Conservation (phyloP, 306 rosid genomes). For the Oxytropis ochrocephala region DNA sequence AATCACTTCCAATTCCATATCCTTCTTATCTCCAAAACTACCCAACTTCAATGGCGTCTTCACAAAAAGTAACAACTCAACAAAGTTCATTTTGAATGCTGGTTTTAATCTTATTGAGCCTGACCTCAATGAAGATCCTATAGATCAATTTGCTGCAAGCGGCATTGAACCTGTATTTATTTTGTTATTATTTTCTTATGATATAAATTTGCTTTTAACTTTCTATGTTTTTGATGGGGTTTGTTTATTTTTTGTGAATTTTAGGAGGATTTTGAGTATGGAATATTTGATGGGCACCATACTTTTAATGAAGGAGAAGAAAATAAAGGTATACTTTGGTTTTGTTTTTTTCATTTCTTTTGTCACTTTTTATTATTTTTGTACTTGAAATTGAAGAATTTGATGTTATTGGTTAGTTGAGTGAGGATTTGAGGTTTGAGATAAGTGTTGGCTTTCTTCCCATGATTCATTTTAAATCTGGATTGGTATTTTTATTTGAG, state of each 20-base stretch:
- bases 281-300: conserved; percentile 75
- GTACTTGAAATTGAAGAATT: conserved; percentile 1
- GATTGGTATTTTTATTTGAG: not conserved
- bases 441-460: not conserved
- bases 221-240: not conserved
- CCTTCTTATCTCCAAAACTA: not conserved
- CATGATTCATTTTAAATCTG: not conserved
- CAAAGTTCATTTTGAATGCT: conserved; percentile 38
- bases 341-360: not conserved
- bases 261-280: conserved; percentile 81
- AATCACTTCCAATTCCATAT: conserved; percentile 24
- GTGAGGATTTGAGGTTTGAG: not conserved
- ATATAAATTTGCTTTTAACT: not conserved
- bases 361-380: not conserved
- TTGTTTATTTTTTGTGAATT: conserved; percentile 13
- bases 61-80: conserved; percentile 17
- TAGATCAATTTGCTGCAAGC: conserved; percentile 53
- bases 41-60: conserved; percentile 22
- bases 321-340: conserved; percentile 39
- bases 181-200: not conserved
- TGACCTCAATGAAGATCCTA: conserved; percentile 77
- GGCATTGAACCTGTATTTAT: conserved; percentile 51
- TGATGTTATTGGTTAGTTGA: not conserved
- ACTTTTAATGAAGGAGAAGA: conserved; percentile 65
- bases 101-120: conserved; percentile 73